Conservation (phyloP, 768 basidiomycete genomes). For the Panaeolus papilionaceus region DNA sequence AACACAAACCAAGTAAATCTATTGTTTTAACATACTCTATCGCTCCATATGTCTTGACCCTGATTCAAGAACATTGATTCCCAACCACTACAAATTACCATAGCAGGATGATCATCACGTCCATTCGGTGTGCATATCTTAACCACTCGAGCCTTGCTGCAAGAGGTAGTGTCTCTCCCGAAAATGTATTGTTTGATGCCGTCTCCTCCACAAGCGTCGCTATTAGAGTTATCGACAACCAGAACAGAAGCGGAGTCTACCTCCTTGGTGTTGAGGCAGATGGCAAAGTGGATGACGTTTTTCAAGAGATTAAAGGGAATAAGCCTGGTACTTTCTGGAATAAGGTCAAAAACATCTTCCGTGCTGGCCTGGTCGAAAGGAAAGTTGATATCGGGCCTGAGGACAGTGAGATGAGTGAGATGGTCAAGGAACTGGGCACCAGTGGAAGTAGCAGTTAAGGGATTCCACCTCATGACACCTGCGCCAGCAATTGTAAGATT, state of each 20-base stretch:
- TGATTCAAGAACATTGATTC: neutral
- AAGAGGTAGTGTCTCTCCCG: neutral
- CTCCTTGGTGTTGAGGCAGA: constrained; percentile 28
- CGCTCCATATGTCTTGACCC: neutral
- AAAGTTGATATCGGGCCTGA: constrained; percentile 28
- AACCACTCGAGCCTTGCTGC: neutral
- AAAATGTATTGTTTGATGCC: neutral
- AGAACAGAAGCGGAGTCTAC: constrained; percentile 13
- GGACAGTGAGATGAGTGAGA: constrained; percentile 44
- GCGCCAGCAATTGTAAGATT: constrained; percentile 40
- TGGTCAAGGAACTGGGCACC: constrained; percentile 41
- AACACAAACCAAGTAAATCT: neutral
- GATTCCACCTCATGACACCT: constrained; percentile 36
- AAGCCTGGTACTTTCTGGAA: constrained; percentile 32
- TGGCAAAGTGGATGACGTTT: constrained; percentile 41
- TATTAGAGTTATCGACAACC: constrained; percentile 10
- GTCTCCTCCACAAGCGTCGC: neutral
- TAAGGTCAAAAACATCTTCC: constrained; percentile 16
- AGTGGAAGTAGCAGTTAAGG: constrained; percentile 33
- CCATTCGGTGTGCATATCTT: neutral
- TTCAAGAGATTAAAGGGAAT: constrained; percentile 41
- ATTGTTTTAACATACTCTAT: neutral
- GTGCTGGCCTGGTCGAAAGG: constrained; percentile 12
- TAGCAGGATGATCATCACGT: neutral
- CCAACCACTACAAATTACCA: constrained; percentile 1